Evolutionary conservation across 169 alveolate species (phyloP).

Genomic region (Plasmodium relictum): DNA sequence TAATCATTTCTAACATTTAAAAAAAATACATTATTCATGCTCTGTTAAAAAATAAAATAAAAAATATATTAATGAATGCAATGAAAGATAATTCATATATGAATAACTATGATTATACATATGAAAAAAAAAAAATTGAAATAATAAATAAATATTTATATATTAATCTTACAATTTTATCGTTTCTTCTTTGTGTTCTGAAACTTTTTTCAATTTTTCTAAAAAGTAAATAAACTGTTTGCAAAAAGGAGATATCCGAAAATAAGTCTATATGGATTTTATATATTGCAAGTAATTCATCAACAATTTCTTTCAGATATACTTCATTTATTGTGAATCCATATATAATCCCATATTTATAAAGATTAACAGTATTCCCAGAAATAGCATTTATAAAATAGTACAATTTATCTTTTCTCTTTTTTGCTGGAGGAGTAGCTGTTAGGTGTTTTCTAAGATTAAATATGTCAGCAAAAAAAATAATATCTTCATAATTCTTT

Average conservation of each 20-base stretch:
- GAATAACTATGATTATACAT: not conserved
- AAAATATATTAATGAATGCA: no score
- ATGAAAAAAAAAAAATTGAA: not conserved
- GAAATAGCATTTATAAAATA: constrained; percentile 2
- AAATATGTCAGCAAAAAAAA: constrained; percentile 62
- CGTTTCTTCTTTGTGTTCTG: constrained; percentile 24
- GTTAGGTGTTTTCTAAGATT: constrained; percentile 37
- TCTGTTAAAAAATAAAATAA: constrained; percentile 2
- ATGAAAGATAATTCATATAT: not conserved
- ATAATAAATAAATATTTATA: constrained; percentile 4
- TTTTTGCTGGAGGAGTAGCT: constrained; percentile 26
- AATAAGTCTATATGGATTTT: constrained; percentile 11
- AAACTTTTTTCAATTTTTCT: constrained; percentile 37
- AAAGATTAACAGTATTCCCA: constrained; percentile 34
- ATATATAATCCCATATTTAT: constrained; percentile 42
- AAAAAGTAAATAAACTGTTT: constrained; percentile 37
- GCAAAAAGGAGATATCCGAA: constrained; percentile 35
- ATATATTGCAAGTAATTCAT: constrained; percentile 27
- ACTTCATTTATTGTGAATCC: constrained; percentile 40
- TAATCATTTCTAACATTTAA: not conserved
- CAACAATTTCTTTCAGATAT: constrained; percentile 7
- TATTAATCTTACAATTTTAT: constrained; percentile 9
- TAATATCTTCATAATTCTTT: constrained; percentile 22
- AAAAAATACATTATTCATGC: constrained; percentile 34
- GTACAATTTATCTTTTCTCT: not conserved